Conservation (phyloP, 441 rosid genomes). For the Metrosideros polymorpha region DNA sequence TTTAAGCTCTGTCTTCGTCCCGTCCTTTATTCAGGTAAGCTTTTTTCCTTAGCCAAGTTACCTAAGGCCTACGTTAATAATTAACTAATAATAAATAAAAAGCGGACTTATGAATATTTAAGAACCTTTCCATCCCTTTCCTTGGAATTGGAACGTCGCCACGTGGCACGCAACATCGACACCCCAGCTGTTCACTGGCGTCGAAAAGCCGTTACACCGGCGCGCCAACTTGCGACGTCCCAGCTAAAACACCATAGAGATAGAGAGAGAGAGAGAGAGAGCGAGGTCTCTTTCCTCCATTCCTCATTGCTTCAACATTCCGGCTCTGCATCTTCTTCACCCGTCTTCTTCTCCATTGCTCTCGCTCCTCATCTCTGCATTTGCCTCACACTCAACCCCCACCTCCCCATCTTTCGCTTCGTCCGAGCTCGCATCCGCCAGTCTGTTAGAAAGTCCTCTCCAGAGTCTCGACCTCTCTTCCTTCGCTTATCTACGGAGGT, state of each 20-base stretch:
- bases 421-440: not conserved
- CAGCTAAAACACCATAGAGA: not conserved
- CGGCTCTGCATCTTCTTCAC: not conserved
- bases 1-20: not conserved
- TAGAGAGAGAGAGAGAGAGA: not conserved
- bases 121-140: rapidly evolving
- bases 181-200: not conserved
- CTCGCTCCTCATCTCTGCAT: not conserved
- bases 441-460: not conserved
- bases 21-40: not conserved
- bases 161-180: not conserved
- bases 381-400: not conserved
- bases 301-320: not conserved
- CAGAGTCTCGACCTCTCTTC: not conserved
- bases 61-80: not conserved
- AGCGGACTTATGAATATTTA: not conserved
- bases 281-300: not conserved
- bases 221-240: not conserved
- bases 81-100: not conserved
- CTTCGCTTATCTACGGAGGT: not conserved
- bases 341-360: not conserved
- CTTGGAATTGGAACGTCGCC: not conserved
- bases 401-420: not conserved
- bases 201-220: not conserved
- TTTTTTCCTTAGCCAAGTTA: not conserved